Evolutionary conservation across 768 basidiomycete genomes (phyloP).

Genomic region (Rhodotorula diobovata): DNA sequence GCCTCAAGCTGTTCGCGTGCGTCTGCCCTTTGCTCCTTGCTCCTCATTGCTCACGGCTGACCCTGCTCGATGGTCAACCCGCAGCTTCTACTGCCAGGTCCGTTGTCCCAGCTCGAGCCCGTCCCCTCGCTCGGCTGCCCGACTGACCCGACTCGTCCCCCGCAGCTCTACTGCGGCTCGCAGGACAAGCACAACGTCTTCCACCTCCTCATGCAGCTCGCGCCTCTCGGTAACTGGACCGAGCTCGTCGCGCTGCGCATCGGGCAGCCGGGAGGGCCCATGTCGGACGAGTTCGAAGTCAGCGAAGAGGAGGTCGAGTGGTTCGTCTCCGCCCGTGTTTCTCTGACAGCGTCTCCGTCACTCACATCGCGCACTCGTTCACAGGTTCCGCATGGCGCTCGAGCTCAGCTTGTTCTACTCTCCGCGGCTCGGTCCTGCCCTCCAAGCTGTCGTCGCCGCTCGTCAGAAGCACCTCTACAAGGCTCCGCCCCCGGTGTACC

Average conservation of each 20-base stretch:
- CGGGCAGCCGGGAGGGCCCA: constrained; percentile 15
- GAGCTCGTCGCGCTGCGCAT: constrained; percentile 1
- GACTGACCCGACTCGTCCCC: background rate
- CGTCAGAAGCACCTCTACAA: background rate
- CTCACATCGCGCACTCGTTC: background rate
- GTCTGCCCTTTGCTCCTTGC: background rate
- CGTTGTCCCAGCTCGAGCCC: background rate
- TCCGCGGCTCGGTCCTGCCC: background rate
- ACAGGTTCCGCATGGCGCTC: constrained; percentile 32
- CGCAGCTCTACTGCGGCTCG: constrained; percentile 24
- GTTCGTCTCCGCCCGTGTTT: background rate
- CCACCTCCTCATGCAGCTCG: constrained; percentile 24
- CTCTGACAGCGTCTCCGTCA: too few species aligned
- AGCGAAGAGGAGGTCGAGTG: constrained; percentile 30
- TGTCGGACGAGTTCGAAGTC: constrained; percentile 15
- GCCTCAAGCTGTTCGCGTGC: constrained; percentile 28
- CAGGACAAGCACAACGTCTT: constrained; percentile 34
- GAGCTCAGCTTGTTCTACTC: constrained; percentile 26
- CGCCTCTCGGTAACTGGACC: constrained; percentile 22
- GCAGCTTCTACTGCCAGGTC: constrained; percentile 35
- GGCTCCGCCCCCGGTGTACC: background rate
- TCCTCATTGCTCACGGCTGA: background rate
- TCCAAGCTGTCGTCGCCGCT: background rate
- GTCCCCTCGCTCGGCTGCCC: background rate
- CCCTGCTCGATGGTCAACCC: too few species aligned